Conservation (phyloP, 768 basidiomycete species). For the Phlebiopsis flavidoalba region DNA sequence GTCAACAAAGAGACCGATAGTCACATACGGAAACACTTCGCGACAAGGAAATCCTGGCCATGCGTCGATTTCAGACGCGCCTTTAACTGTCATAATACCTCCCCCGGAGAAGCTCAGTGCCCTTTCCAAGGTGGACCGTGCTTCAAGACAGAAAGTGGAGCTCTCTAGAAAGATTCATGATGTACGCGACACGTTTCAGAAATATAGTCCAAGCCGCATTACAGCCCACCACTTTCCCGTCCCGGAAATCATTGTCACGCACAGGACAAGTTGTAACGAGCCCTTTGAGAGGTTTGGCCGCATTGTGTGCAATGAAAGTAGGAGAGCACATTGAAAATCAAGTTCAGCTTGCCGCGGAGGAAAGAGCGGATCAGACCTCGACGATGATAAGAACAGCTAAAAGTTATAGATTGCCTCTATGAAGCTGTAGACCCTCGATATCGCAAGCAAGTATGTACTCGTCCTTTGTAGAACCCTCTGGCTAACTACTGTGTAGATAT, state of each 20-base stretch:
- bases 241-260: not conserved
- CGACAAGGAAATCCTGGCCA: not conserved
- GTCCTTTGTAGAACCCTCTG: not conserved
- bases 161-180: conserved; percentile 46
- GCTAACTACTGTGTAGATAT: conserved; percentile 29
- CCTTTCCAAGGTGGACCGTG: conserved; percentile 30
- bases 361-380: conserved; percentile 22
- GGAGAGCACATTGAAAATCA: conserved; percentile 41
- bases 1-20: not conserved
- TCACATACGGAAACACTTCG: conserved; percentile 5
- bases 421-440: conserved; percentile 47
- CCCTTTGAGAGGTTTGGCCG: conserved; percentile 31
- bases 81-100: conserved; percentile 32
- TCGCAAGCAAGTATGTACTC: conserved; percentile 37
- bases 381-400: conserved; percentile 19
- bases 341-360: conserved; percentile 17
- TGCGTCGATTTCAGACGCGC: not conserved
- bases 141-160: conserved; percentile 31
- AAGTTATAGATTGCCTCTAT: conserved; percentile 37
- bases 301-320: conserved; percentile 41
- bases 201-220: conserved; percentile 40
- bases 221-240: conserved; percentile 8
- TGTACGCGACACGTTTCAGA: conserved; percentile 50
- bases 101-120: conserved; percentile 30
- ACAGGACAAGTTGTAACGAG: not conserved